These are phyloP conservation scores for Drechslera avenae DNA, from an alignment of 2,329 filamentous ascomycete genomes.

Conservation along the genomic window DNA sequence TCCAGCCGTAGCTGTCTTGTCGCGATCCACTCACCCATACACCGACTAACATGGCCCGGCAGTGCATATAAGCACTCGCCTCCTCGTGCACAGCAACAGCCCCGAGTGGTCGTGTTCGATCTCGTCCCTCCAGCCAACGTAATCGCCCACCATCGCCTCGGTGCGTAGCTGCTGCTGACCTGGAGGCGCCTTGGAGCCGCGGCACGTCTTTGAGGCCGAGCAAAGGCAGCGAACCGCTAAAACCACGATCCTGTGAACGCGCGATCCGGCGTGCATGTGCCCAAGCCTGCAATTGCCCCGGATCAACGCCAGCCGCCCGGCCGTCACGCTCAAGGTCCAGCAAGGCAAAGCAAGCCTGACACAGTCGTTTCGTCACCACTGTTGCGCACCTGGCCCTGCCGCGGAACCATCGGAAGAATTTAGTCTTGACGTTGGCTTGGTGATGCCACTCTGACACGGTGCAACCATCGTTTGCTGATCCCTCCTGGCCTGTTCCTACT, in stretches of 20 bases:
- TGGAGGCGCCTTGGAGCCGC: constrained; percentile 4
- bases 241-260: constrained; percentile 6
- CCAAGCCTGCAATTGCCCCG: constrained; percentile 14
- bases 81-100: constrained; percentile 2
- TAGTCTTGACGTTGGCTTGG: constrained; percentile 10
- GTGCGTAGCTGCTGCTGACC: not conserved
- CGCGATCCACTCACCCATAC: not conserved
- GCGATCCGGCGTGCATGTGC: not conserved
- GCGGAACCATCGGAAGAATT: constrained; percentile 14
- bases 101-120: constrained; percentile 5
- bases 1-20: constrained; percentile 8
- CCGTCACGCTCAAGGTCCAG: not conserved
- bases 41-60: not conserved
- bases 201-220: not conserved
- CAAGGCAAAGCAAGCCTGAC: constrained; percentile 4
- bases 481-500: not conserved
- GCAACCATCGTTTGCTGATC: constrained; percentile 1
- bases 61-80: constrained; percentile 11
- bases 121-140: constrained; percentile 3
- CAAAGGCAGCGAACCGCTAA: not conserved
- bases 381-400: constrained; percentile 1
- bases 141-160: constrained; percentile 5
- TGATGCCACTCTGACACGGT: constrained; percentile 7
- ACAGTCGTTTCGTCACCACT: constrained; percentile 17
- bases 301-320: constrained; percentile 14